Base-by-base conservation (phyloP, 2,329 filamentous ascomycete species). In the Pseudocercospora fijiensis region DNA sequence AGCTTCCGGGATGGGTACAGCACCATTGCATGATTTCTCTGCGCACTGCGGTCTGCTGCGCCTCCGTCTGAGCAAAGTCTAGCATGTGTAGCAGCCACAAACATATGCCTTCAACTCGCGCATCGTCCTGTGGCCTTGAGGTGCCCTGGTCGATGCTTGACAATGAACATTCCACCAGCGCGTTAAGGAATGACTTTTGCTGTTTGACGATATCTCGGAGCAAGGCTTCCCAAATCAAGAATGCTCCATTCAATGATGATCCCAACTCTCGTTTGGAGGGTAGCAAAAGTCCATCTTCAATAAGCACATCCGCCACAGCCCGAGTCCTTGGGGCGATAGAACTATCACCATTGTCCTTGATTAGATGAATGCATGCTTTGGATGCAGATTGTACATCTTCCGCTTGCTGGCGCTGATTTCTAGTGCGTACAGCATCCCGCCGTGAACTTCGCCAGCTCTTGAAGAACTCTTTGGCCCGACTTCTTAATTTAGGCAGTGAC, bases 31-130 rank as follows among this genome's bases (percentile, higher is more conserved):
- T 64, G 2, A 69, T 55, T 5, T 68, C 64, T 22, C 47, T 61
- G 20, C 58, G 49, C n/a, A 69, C 59, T 9, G 41, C 43, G 2
- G 51, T 57, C 11, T 55, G 58, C 24, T 65, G 58, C 43, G 26
- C 13, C 3, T 70, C 33, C 73, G 65, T 28, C 67, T 67, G 10
- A 1, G 72, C 69, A 3, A 73, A 57, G 4, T 72, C 72, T 26
- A 83, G 67, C 9, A 85, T 74, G 68, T 84, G 81, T 8, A 78
- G 67, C 26, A 84, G 68, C 84, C 84, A 86, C 33, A 78, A 72
- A 65, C 77, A 81, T 30, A 81, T 59, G 1, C 77, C 81, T 72
- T 85, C 81, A 37, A 72, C 72, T 6, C 69, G 64, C 13, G 69
- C 65, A 53, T 72, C 69, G 52, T 27, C 74, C 69, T 30, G 64